Conservation (phyloP, 345 rosid species). For the Turritis glabra region DNA sequence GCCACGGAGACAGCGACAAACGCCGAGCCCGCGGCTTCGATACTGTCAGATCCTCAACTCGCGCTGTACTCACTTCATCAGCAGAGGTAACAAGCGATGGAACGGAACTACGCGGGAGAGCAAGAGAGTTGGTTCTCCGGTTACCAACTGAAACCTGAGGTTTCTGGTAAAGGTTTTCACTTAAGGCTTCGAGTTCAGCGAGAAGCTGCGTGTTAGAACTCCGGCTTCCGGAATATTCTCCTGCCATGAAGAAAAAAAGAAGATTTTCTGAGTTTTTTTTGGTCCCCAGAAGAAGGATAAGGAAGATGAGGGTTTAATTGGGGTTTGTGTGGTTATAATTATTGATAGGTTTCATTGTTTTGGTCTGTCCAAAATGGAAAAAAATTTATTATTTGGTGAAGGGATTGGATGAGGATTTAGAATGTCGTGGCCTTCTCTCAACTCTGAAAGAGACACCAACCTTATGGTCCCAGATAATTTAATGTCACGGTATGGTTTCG, state of each 20-base stretch:
- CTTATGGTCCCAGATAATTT: constrained; percentile 30
- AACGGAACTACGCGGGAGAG: constrained; percentile 69
- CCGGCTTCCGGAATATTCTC: constrained; percentile 51
- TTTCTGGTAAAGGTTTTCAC: constrained; percentile 79
- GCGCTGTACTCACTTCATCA: constrained; percentile 42
- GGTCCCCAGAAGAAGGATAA: constrained; percentile 12
- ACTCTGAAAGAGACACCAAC: constrained; percentile 19
- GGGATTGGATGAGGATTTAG: constrained; percentile 29
- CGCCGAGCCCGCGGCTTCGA: constrained; percentile 59
- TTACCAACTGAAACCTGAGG: constrained; percentile 47
- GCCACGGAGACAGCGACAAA: constrained; percentile 90
- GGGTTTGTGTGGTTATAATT: constrained; percentile 31
- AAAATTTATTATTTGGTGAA: not conserved
- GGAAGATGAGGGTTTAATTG: constrained; percentile 20
- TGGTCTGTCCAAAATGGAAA: not conserved
- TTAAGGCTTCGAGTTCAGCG: constrained; percentile 81
- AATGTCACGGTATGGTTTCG: constrained; percentile 16
- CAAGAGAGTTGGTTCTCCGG: constrained; percentile 83
- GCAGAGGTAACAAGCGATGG: constrained; percentile 42
- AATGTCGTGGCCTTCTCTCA: constrained; percentile 36
- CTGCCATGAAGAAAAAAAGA: constrained; percentile 41
- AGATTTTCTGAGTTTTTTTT: not conserved
- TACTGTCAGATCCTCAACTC: constrained; percentile 35
- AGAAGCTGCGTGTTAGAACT: constrained; percentile 71
- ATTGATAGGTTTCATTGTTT: constrained; percentile 24